Conservation (phyloP, 352 stramenopile genomes). For the Globisporangium acanthophoron region DNA sequence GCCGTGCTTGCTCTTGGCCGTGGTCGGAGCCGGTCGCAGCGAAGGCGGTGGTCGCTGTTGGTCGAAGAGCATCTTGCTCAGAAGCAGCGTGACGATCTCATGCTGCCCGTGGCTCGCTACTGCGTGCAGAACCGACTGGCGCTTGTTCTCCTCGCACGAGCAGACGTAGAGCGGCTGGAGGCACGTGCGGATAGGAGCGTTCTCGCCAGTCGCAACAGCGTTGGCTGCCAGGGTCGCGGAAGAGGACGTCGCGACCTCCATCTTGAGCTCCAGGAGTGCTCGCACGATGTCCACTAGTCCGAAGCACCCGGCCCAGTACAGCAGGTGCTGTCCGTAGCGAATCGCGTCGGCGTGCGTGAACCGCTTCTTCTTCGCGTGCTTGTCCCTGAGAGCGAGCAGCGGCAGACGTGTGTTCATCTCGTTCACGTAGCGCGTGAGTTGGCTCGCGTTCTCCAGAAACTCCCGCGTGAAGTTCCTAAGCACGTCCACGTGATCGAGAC, state of each 20-base stretch:
- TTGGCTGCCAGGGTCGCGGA: background rate
- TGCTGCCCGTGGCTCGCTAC: slow-evolving; percentile 45
- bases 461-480: slow-evolving; percentile 45
- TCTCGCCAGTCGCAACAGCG: background rate
- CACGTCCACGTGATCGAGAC: slow-evolving; percentile 50
- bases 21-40: background rate
- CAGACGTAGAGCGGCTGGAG: slow-evolving; percentile 52
- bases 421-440: slow-evolving; percentile 41
- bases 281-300: slow-evolving; percentile 48
- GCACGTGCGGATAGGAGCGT: slow-evolving; percentile 7
- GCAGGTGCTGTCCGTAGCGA: slow-evolving; percentile 69
- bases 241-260: slow-evolving; percentile 13
- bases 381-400: slow-evolving; percentile 13
- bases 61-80: slow-evolving; percentile 37
- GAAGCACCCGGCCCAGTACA: slow-evolving; percentile 75
- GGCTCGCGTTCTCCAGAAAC: slow-evolving; percentile 37
- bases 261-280: slow-evolving; percentile 33
- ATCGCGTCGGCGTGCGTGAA: slow-evolving; percentile 38
- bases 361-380: slow-evolving; percentile 11
- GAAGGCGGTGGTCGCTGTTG: slow-evolving; percentile 21
- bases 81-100: slow-evolving; percentile 46
- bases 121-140: slow-evolving; percentile 60
- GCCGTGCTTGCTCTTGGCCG: background rate
- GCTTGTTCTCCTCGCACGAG: slow-evolving; percentile 58
- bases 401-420: slow-evolving; percentile 60